phyloP scores from a whole-genome alignment of 768 basidiomycete genomes.

The Auriscalpium vulgare region DNA sequence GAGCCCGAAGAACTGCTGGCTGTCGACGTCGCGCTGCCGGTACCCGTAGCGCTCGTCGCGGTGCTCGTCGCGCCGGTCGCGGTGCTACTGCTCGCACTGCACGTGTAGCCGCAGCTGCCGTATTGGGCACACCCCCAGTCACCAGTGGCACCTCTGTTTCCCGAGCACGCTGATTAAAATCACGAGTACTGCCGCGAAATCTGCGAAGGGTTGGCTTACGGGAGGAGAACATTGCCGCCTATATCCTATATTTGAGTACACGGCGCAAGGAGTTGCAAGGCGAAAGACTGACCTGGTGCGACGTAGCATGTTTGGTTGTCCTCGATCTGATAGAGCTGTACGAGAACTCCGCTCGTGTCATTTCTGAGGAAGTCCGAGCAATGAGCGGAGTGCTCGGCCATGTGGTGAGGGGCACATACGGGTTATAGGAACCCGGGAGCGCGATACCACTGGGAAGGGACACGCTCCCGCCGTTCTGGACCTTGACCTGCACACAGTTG shows the following conservation, averaged over 20 bases:
- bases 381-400: not conserved
- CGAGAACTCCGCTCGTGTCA: conserved; percentile 7
- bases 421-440: conserved; percentile 13
- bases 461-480: conserved; percentile 16
- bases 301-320: conserved; percentile 9
- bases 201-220: not conserved
- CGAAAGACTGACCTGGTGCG: conserved; percentile 4
- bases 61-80: not conserved
- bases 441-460: conserved; percentile 6
- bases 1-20: too few species aligned
- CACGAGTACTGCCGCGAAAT: not conserved
- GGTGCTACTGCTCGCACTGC: not conserved
- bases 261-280: not conserved
- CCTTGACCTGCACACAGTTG: conserved; percentile 19
- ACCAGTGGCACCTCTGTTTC: not conserved
- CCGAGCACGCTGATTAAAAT: not conserved
- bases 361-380: not conserved
- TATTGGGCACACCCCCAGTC: not conserved
- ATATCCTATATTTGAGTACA: not conserved
- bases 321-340: conserved; percentile 10
- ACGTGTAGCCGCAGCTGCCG: not conserved
- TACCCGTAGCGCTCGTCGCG: not conserved
- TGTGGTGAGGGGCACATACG: conserved; percentile 1
- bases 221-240: not conserved
- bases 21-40: not conserved